These are phyloP conservation scores for Vigna trinervia DNA, from an alignment of 306 rosid species.

Conservation along the genomic window DNA sequence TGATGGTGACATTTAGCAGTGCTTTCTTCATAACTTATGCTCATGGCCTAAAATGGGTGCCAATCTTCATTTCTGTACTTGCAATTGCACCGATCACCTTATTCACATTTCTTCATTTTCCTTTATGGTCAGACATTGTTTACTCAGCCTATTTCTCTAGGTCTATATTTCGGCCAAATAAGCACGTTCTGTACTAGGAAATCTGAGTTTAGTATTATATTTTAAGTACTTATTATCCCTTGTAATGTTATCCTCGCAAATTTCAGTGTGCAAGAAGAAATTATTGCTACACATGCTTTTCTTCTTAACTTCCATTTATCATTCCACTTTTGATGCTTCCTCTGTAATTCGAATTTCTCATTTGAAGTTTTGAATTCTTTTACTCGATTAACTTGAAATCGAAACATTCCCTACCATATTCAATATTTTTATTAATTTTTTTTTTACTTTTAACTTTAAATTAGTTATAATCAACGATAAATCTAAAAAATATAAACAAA, in stretches of 20 bases:
- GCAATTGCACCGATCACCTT: slow-evolving; percentile 35
- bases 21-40: slow-evolving; percentile 40
- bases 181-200: slow-evolving; percentile 2
- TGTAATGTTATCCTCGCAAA: not conserved
- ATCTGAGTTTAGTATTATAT: not conserved
- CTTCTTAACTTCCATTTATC: not conserved
- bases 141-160: slow-evolving; percentile 43
- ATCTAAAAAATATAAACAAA: too few relatives aligned
- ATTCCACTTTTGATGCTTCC: not conserved
- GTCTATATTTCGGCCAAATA: slow-evolving; percentile 42
- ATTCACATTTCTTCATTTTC: slow-evolving; percentile 37
- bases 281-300: not conserved
- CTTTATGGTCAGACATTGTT: slow-evolving; percentile 19
- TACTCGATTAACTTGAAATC: too few relatives aligned
- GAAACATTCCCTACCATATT: too few relatives aligned
- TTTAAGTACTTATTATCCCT: not conserved
- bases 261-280: not conserved
- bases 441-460: too few relatives aligned
- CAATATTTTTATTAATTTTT: too few relatives aligned
- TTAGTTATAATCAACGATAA: too few relatives aligned
- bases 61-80: slow-evolving; percentile 8
- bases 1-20: slow-evolving; percentile 48
- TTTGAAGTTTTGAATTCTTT: too few relatives aligned
- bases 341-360: not conserved
- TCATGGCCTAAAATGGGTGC: slow-evolving; percentile 28